phyloP scores from a whole-genome alignment of 1,139 yeast species.

The Candida labiduridarum region DNA sequence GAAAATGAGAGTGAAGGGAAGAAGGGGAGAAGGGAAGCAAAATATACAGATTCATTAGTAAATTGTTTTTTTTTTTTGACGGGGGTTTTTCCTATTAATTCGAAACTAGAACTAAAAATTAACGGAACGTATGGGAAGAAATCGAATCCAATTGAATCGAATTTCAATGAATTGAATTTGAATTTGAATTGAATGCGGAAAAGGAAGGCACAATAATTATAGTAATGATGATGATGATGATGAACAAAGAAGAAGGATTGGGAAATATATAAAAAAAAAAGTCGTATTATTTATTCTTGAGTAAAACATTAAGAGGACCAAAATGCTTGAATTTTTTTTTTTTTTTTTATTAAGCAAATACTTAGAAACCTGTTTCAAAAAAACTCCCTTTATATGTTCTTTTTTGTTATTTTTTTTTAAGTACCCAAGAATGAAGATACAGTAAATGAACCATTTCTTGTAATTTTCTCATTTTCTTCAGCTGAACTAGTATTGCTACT shows the following conservation, averaged over 20 bases:
- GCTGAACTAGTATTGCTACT: slow-evolving; percentile 1
- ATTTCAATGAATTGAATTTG: no score
- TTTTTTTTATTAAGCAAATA: no score
- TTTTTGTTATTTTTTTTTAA: slow-evolving; percentile 2
- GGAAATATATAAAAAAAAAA: not conserved
- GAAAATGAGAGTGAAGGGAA: no score
- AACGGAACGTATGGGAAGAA: not conserved
- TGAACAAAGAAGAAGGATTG: not conserved
- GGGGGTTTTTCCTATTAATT: no score
- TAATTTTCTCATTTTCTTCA: slow-evolving; percentile 3
- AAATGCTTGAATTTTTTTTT: not conserved
- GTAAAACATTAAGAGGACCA: not conserved
- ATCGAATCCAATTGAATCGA: not conserved
- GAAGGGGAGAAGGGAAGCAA: no score
- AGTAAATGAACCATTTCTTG: slow-evolving; percentile 20
- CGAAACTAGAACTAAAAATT: no score
- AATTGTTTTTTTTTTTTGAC: no score
- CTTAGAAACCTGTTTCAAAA: no score
- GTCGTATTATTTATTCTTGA: not conserved
- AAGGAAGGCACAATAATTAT: no score
- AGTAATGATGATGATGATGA: no score
- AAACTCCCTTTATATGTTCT: no score
- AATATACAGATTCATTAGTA: no score
- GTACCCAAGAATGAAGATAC: slow-evolving; percentile 33
- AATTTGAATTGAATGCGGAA: not conserved